A percentile compares a stretch with the other conserved stretches of the same genome.
Evolutionary conservation across 2,329 filamentous ascomycete genomes (phyloP).

Genomic region (Xylaria sp.): DNA sequence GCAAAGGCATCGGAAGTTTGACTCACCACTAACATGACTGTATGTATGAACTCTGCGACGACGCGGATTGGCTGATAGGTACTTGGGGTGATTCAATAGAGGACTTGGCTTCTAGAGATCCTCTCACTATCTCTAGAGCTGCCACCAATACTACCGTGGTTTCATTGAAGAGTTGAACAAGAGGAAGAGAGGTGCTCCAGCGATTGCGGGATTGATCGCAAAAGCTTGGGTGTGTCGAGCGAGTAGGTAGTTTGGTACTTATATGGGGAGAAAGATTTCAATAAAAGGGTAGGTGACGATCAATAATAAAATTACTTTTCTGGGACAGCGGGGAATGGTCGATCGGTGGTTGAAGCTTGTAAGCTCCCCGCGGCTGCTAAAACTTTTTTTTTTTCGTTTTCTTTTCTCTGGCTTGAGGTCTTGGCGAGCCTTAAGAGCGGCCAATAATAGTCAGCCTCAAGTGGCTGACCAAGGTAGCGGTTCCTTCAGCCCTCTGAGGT

Average conservation of each 20-base stretch:
- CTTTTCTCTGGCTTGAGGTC: background rate
- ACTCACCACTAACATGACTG: conserved; percentile 40
- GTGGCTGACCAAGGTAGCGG: conserved; percentile 26
- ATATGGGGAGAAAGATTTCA: conserved; percentile 7
- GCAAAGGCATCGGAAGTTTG: conserved; percentile 11
- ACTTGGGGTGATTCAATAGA: conserved; percentile 27
- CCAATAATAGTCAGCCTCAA: conserved; percentile 17
- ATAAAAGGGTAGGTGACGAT: conserved; percentile 4
- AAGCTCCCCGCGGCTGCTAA: conserved; percentile 14
- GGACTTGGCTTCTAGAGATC: conserved; percentile 69
- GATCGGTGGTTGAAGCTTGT: conserved; percentile 19
- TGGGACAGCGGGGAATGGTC: conserved; percentile 32
- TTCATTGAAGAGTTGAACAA: conserved; percentile 53
- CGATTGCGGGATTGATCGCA: background rate
- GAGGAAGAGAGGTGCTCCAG: conserved; percentile 2
- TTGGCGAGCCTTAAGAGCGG: background rate
- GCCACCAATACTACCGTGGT: conserved; percentile 68
- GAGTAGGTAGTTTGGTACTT: background rate
- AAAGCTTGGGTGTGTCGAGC: background rate
- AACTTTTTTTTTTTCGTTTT: conserved; percentile 6
- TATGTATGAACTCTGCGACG: conserved; percentile 12
- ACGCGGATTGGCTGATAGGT: conserved; percentile 22
- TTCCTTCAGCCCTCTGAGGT: too few species aligned
- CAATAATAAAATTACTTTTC: conserved; percentile 28
- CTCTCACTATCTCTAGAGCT: conserved; percentile 80